phyloP scores from a whole-genome alignment of 305 asterid species.

The Ajuga reptans region DNA sequence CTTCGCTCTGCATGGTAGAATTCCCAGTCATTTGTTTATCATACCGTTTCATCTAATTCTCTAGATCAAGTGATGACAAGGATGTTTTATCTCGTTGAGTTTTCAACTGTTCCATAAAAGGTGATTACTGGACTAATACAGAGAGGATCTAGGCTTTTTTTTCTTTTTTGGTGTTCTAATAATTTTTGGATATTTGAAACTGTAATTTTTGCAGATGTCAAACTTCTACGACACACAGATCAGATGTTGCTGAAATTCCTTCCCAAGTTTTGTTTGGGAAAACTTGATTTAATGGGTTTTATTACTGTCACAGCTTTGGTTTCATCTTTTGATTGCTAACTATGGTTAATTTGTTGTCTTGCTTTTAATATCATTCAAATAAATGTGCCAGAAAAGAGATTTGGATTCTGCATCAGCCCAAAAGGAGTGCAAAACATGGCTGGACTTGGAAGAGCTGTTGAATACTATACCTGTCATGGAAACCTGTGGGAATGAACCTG shows the following conservation, averaged over 20 bases:
- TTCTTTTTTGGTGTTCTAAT: neutral
- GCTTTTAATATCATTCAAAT: neutral
- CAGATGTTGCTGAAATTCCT: neutral
- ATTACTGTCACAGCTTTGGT: slow-evolving; percentile 14
- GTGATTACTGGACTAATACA: neutral
- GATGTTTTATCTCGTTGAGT: slow-evolving; percentile 2
- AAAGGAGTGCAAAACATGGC: slow-evolving; percentile 31
- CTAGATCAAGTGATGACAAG: neutral
- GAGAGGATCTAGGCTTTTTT: neutral
- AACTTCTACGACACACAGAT: slow-evolving; percentile 1
- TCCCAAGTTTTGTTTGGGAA: slow-evolving; percentile 8
- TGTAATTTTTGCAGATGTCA: neutral
- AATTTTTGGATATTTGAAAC: neutral
- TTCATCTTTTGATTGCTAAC: slow-evolving; percentile 20
- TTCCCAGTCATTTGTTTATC: slow-evolving; percentile 3
- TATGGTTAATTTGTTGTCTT: slow-evolving; percentile 17
- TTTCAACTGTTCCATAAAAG: slow-evolving; percentile 7
- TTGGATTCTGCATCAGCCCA: slow-evolving; percentile 32
- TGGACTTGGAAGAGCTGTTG: slow-evolving; percentile 42
- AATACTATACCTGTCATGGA: slow-evolving; percentile 47
- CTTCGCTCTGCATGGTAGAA: neutral
- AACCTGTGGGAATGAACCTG: slow-evolving; percentile 30
- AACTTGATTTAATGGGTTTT: neutral
- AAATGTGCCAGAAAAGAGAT: slow-evolving; percentile 41
- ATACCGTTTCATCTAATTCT: slow-evolving; percentile 6